These are phyloP conservation scores for Aspergillus hortae DNA, from an alignment of 2,329 filamentous ascomycete species.

Conservation along the genomic window DNA sequence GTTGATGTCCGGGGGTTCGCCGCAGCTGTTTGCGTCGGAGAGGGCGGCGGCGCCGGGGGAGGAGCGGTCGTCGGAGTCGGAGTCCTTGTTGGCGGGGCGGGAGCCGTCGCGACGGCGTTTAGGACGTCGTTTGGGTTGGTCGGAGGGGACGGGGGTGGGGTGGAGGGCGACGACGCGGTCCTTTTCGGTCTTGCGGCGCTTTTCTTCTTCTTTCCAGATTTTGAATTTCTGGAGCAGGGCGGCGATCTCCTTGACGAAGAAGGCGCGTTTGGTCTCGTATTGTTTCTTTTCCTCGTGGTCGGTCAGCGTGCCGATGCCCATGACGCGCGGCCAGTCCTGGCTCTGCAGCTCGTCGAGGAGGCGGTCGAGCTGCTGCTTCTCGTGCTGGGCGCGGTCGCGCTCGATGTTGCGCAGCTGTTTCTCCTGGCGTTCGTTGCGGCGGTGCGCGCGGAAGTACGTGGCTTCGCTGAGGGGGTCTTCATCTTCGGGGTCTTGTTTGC, in stretches of 20 bases:
- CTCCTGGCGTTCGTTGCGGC: conserved; percentile 61
- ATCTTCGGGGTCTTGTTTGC: background rate
- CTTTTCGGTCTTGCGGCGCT: conserved; percentile 71
- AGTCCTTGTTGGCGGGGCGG: conserved; percentile 20
- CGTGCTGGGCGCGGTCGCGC: conserved; percentile 62
- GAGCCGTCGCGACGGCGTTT: background rate
- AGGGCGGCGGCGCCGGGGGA: conserved; percentile 12
- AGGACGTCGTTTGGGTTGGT: conserved; percentile 21
- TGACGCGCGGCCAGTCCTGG: conserved; percentile 86
- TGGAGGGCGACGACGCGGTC: conserved; percentile 48
- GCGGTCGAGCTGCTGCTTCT: conserved; percentile 63
- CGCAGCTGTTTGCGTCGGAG: conserved; percentile 35
- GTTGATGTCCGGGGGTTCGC: conserved; percentile 60
- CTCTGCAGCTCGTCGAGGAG: conserved; percentile 79
- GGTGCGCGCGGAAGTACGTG: conserved; percentile 56
- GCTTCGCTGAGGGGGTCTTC: conserved; percentile 56
- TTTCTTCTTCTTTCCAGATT: conserved; percentile 85
- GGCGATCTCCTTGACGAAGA: conserved; percentile 81
- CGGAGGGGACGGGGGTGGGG: background rate
- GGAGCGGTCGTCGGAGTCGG: conserved; percentile 27
- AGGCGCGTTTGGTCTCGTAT: conserved; percentile 78
- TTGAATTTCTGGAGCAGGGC: conserved; percentile 82
- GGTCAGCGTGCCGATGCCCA: conserved; percentile 83
- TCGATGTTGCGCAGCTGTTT: conserved; percentile 67
- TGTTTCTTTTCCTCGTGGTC: conserved; percentile 74